phyloP scores from a whole-genome alignment of 305 asterid genomes.

The Fraxinus nigra region DNA sequence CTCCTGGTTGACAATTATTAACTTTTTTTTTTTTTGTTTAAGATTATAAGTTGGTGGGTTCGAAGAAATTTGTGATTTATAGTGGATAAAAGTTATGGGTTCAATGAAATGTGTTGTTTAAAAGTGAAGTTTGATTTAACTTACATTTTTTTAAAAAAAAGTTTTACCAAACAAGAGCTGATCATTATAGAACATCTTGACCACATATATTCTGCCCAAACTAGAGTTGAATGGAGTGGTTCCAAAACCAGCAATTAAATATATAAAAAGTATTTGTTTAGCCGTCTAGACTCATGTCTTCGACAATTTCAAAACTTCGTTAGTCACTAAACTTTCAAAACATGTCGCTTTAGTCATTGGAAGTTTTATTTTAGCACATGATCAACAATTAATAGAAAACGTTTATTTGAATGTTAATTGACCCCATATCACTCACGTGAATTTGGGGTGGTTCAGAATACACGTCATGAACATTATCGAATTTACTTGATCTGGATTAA shows the following conservation, averaged over 20 bases:
- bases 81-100: no score
- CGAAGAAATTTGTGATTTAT: no score
- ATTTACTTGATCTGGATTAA: neutral
- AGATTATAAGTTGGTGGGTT: neutral
- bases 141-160: no score
- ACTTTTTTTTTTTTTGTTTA: no score
- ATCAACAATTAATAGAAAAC: neutral
- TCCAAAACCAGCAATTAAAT: neutral
- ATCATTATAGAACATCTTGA: neutral
- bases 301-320: neutral
- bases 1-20: no score
- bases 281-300: neutral
- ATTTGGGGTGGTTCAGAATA: neutral
- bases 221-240: neutral
- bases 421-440: neutral
- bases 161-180: no score
- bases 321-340: neutral
- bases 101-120: neutral
- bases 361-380: neutral
- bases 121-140: no score
- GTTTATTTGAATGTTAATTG: neutral
- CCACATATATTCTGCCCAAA: neutral
- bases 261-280: neutral
- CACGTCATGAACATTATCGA: neutral
- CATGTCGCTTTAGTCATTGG: neutral